Percentiles rank a stretch among this genome's conserved stretches.
These are phyloP conservation scores for Tuber magnatum DNA, from an alignment of 495 filamentous ascomycete species.

Conservation along the genomic window DNA sequence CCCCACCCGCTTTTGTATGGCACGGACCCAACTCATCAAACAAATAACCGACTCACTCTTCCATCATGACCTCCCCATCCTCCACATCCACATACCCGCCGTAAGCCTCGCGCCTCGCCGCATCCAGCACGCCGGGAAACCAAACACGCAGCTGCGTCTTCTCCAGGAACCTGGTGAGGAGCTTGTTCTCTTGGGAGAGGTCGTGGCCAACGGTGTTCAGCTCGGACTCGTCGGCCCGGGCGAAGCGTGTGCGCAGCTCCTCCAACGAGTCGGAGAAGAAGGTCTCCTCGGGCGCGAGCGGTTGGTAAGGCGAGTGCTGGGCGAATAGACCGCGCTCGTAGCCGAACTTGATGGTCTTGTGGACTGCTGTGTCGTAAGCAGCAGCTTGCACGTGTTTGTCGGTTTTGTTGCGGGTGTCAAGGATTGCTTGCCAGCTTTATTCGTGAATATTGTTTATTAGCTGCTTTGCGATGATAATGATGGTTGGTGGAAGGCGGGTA, in stretches of 20 bases:
- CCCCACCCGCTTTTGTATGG: neutral
- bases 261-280: conserved; percentile 28
- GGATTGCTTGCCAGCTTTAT: conserved; percentile 37
- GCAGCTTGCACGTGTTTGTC: conserved; percentile 37
- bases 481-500: conserved; percentile 50
- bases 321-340: conserved; percentile 36
- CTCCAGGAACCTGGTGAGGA: conserved; percentile 23
- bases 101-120: conserved; percentile 45
- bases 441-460: conserved; percentile 14
- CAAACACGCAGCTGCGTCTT: conserved; percentile 25
- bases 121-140: conserved; percentile 25
- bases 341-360: conserved; percentile 37
- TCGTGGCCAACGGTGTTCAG: conserved; percentile 26
- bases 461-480: conserved; percentile 38
- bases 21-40: neutral
- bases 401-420: conserved; percentile 38
- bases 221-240: conserved; percentile 31
- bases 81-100: conserved; percentile 27
- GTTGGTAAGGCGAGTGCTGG: conserved; percentile 27
- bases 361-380: conserved; percentile 37
- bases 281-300: conserved; percentile 26
- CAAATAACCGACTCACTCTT: neutral
- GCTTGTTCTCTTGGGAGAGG: conserved; percentile 31
- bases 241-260: conserved; percentile 33
- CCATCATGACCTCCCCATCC: conserved; percentile 40